These are phyloP conservation scores for Aciculoconidium aculeatum DNA, from an alignment of 805 yeast species.

Conservation along the genomic window DNA sequence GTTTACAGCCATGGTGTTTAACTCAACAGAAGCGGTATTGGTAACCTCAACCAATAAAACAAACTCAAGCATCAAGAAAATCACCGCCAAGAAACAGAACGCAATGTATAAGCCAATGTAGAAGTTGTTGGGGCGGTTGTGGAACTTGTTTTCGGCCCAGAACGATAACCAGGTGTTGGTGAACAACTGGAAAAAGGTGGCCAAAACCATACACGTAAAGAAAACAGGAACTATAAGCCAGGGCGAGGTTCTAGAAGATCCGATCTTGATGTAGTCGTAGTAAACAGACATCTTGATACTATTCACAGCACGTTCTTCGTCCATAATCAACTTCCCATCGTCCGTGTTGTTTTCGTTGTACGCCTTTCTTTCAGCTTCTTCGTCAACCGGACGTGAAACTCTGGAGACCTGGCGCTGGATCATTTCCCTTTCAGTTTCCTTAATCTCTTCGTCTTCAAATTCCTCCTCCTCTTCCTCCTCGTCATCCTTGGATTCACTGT, in stretches of 20 bases:
- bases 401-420: constrained; percentile 5
- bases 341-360: constrained; percentile 5
- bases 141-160: constrained; percentile 64
- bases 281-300: constrained; percentile 27
- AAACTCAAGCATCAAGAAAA: constrained; percentile 40
- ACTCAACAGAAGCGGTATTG: constrained; percentile 47
- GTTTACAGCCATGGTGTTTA: constrained; percentile 58
- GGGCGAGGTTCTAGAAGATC: constrained; percentile 3
- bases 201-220: constrained; percentile 19
- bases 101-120: constrained; percentile 73
- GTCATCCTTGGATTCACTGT: constrained; percentile 15
- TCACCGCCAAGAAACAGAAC: constrained; percentile 46
- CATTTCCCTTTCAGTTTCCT: constrained; percentile 4
- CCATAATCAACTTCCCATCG: constrained; percentile 8
- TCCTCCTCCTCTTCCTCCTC: constrained; percentile 1
- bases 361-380: constrained; percentile 4
- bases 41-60: constrained; percentile 43
- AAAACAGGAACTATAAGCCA: constrained; percentile 2
- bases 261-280: constrained; percentile 23
- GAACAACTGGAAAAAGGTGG: constrained; percentile 50
- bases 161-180: constrained; percentile 78
- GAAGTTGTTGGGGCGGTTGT: constrained; percentile 41
- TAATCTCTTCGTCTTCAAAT: constrained; percentile 2
- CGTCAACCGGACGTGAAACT: constrained; percentile 8
- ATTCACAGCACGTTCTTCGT: constrained; percentile 18